Evolutionary conservation across 164 flowering plant genomes (phyloP).

Genomic region (Saururus chinensis): DNA sequence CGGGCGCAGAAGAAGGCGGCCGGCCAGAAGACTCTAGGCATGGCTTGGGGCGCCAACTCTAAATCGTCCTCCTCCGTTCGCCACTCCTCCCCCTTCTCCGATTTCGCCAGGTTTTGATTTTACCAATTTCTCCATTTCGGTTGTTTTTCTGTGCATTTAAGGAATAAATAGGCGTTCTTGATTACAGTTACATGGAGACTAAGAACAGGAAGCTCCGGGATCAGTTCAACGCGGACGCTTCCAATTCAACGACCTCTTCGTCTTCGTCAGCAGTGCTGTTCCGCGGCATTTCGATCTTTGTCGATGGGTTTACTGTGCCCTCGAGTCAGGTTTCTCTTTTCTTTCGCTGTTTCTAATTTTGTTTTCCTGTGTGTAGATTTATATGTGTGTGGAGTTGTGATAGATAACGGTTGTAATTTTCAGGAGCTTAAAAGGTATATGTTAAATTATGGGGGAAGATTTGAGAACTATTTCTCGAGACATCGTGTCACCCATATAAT

Average conservation of each 20-base stretch:
- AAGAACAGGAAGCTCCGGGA: constrained; percentile 74
- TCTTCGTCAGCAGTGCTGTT: constrained; percentile 33
- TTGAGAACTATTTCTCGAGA: constrained; percentile 91
- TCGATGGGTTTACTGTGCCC: constrained; percentile 88
- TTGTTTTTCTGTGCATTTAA: not conserved
- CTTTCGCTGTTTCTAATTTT: no score
- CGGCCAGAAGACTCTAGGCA: constrained; percentile 82
- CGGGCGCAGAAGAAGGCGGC: constrained; percentile 32
- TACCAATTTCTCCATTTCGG: not conserved
- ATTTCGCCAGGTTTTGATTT: constrained; percentile 53
- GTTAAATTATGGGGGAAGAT: constrained; percentile 81
- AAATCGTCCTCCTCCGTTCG: constrained; percentile 41
- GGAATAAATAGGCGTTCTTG: constrained; percentile 3
- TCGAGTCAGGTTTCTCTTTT: constrained; percentile 58
- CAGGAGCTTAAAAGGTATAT: constrained; percentile 75
- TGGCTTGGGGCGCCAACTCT: constrained; percentile 81
- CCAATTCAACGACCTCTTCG: constrained; percentile 24
- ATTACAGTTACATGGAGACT: constrained; percentile 67
- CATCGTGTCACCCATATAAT: constrained; percentile 79
- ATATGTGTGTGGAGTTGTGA: not conserved
- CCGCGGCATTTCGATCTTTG: constrained; percentile 76
- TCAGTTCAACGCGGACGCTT: constrained; percentile 74
- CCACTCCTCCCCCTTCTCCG: constrained; percentile 45
- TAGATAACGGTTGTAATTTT: not conserved
- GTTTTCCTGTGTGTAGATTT: not conserved